Percentiles rank a stretch among this genome's conserved stretches.
phyloP scores from a whole-genome alignment of 768 basidiomycete species.

The Megacollybia marginata region DNA sequence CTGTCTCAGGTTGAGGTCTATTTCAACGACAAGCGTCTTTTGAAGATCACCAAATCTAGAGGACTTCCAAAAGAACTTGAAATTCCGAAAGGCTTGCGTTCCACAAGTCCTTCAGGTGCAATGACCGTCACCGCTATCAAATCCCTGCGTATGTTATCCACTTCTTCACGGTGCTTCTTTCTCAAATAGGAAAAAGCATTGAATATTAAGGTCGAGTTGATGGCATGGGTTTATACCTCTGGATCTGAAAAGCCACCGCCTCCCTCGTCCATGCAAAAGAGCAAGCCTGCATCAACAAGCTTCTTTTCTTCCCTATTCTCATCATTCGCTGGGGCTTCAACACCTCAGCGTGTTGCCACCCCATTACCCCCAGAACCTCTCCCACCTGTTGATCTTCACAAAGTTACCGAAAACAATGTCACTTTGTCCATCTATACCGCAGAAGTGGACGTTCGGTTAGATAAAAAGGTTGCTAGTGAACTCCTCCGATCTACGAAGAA shows the following conservation, averaged over 20 bases:
- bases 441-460: slow-evolving; percentile 54
- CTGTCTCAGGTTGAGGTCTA: slow-evolving; percentile 73
- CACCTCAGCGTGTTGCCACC: slow-evolving; percentile 27
- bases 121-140: slow-evolving; percentile 68
- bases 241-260: slow-evolving; percentile 52
- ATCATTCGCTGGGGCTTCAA: slow-evolving; percentile 26
- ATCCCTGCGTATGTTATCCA: slow-evolving; percentile 43
- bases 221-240: slow-evolving; percentile 67
- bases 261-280: slow-evolving; percentile 21
- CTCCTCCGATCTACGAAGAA: slow-evolving; percentile 92
- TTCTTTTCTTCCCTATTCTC: slow-evolving; percentile 46
- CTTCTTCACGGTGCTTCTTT: background rate
- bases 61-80: slow-evolving; percentile 43
- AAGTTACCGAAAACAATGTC: slow-evolving; percentile 45
- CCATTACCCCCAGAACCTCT: slow-evolving; percentile 27
- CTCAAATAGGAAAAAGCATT: slow-evolving; percentile 38
- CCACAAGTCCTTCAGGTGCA: slow-evolving; percentile 45
- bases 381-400: slow-evolving; percentile 26
- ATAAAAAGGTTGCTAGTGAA: slow-evolving; percentile 62
- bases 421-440: slow-evolving; percentile 60
- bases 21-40: slow-evolving; percentile 72
- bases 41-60: slow-evolving; percentile 54
- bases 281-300: slow-evolving; percentile 24
- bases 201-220: slow-evolving; percentile 74
- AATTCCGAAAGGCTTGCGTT: slow-evolving; percentile 50